Evolutionary conservation across 768 basidiomycete genomes (phyloP), one percentile per base, ranked within the genome.

Genomic region (Cystobasidium onofrii): DNA sequence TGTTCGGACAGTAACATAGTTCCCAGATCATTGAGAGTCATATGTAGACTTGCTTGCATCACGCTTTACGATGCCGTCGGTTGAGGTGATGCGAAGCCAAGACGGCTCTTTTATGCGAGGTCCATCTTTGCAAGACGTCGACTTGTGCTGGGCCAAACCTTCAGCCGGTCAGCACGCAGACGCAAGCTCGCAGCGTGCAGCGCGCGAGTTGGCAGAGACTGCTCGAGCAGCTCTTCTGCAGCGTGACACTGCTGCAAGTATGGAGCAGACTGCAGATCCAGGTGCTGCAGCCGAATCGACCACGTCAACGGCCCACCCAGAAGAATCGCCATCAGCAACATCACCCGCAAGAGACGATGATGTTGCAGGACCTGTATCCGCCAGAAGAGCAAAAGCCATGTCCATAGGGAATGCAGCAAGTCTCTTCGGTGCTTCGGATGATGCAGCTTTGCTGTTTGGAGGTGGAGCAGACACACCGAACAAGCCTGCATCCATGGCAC

Each of bases 381-480:
- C 33, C 9, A 54, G 69, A 2, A 31, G 69, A 23, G 29, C 33
- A 44, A 71, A 71, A 60, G 69, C 69, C 29, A 71, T 71, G 69
- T 41, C 36, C 1, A 71, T 71, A 55, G 69, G 69, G n/a, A 71
- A 71, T 31, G 69, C 69, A 57, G 69, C 69, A 15, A 29, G 50
- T 31, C 69, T 71, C 6, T 71, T 71, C 29, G 69, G 69, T 29
- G 55, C 27, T n/a, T 10, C 25, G 10, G 65, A 33, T 52, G 41
- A 44, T 41, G 41, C 25, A 69, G 44, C 66, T 31, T 7, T 25
- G 34, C 66, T 34, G 1, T 52, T 54, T 20, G 39, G 66, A 52
- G 27, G 41, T 55, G 63, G 63, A 46, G n/a, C 39, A 50, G 25
- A 23, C 18, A 54, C 66, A 25, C 33, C 34, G 15, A 36, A 41